phyloP scores from a whole-genome alignment of 2,329 filamentous ascomycete genomes.

The Colletotrichum eleusines region DNA sequence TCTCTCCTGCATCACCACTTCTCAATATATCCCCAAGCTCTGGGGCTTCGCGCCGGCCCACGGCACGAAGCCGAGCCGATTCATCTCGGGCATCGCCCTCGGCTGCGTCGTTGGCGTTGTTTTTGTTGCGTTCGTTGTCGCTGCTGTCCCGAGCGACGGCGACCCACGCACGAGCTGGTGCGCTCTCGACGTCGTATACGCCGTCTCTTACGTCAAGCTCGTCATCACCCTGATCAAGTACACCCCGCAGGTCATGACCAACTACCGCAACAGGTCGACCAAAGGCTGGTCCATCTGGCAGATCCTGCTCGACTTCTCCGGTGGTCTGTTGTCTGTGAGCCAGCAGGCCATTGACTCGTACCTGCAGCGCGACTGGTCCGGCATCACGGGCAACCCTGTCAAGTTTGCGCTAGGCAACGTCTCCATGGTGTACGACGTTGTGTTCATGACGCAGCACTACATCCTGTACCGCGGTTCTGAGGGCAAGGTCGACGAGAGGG shows the following conservation, averaged over 20 bases:
- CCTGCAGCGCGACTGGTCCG: conserved; percentile 87
- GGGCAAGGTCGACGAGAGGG: conserved; percentile 41
- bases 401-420: conserved; percentile 91
- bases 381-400: conserved; percentile 89
- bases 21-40: conserved; percentile 79
- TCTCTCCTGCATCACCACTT: conserved; percentile 78
- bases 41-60: conserved; percentile 80
- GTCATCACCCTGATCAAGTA: conserved; percentile 93
- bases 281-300: conserved; percentile 88
- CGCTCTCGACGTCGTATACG: conserved; percentile 73
- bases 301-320: conserved; percentile 85
- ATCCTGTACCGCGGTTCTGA: conserved; percentile 70
- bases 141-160: conserved; percentile 50
- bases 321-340: conserved; percentile 82
- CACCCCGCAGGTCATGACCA: conserved; percentile 85
- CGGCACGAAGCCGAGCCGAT: conserved; percentile 67
- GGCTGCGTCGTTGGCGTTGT: conserved; percentile 75
- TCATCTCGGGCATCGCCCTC: conserved; percentile 76
- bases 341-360: conserved; percentile 90
- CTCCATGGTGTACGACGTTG: conserved; percentile 84
- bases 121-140: conserved; percentile 61
- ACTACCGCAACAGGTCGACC: conserved; percentile 88
- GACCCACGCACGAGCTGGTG: conserved; percentile 65
- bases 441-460: conserved; percentile 93
- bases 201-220: conserved; percentile 89